Evolutionary conservation across 1,139 yeast species (phyloP).

Genomic region (Chernovozyma aurita): DNA sequence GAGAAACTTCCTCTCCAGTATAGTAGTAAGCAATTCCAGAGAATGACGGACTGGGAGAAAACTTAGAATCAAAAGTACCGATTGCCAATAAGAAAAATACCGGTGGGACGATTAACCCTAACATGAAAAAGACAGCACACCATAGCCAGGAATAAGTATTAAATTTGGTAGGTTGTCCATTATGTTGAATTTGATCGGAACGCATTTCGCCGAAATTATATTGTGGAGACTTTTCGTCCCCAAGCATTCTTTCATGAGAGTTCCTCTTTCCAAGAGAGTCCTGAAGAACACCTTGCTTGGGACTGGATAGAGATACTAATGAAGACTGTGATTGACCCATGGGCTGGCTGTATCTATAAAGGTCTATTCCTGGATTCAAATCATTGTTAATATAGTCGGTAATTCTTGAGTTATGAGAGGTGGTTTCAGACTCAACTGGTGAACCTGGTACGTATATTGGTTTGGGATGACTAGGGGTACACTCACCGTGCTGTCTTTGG

Average conservation of each 20-base stretch:
- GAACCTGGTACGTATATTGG: background rate
- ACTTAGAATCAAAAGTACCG: constrained; percentile 30
- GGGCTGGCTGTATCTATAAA: constrained; percentile 5
- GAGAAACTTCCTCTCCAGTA: constrained; percentile 13
- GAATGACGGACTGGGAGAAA: constrained; percentile 15
- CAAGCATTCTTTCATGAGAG: constrained; percentile 12
- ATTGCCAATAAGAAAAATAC: constrained; percentile 26
- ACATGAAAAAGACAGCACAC: background rate
- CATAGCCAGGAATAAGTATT: background rate
- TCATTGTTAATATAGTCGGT: constrained; percentile 4
- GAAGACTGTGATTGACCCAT: constrained; percentile 1
- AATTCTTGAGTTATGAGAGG: background rate
- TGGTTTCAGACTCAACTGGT: background rate
- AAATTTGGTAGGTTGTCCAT: background rate
- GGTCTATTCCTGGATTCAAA: constrained; percentile 3
- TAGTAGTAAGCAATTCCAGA: constrained; percentile 16
- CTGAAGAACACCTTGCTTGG: constrained; percentile 6
- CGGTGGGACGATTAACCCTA: constrained; percentile 33
- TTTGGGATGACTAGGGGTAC: constrained; percentile 5
- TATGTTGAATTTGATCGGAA: background rate
- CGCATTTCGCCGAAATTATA: background rate
- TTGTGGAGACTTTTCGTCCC: background rate
- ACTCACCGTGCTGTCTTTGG: no score
- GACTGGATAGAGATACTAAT: constrained; percentile 2
- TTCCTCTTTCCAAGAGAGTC: constrained; percentile 9